Conservation (phyloP, 1,284 basidiomycete genomes). For the Tilletia horrida region DNA sequence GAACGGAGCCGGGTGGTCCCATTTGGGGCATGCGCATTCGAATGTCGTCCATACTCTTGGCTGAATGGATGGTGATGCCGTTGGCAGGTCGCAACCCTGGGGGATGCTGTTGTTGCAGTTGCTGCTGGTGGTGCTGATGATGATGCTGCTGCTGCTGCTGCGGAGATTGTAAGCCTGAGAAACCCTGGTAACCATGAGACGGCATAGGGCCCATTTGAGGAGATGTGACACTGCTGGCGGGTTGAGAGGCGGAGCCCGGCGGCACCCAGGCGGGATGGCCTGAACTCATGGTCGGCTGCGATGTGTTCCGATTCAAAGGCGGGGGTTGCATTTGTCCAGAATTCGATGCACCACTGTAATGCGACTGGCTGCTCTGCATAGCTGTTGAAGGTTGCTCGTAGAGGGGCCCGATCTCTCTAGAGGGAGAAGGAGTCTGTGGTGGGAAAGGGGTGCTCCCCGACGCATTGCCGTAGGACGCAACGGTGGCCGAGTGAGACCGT, state of each 20-base stretch:
- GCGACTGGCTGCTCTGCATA: conserved; percentile 10
- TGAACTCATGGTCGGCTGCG: neutral
- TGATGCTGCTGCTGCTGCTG: neutral
- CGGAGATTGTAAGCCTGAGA: neutral
- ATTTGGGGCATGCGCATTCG: conserved; percentile 2
- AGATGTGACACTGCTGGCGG: neutral
- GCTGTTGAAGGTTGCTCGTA: neutral
- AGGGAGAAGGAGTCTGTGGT: conserved; percentile 11
- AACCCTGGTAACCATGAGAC: neutral
- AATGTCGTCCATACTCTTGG: conserved; percentile 20
- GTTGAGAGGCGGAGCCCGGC: neutral
- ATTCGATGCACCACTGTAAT: neutral
- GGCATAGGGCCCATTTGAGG: neutral
- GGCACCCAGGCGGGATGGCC: conserved; percentile 1
- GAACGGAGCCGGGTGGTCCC: conserved; percentile 12
- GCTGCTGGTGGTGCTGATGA: neutral
- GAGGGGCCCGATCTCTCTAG: neutral
- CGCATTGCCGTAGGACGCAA: neutral
- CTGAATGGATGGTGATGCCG: conserved; percentile 19
- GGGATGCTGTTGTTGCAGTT: neutral
- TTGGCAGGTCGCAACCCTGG: neutral
- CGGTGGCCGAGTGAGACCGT: conserved; percentile 11
- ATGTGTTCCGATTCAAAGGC: conserved; percentile 7
- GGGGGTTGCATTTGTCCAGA: neutral
- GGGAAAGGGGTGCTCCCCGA: neutral